Base-by-base conservation (phyloP, 2,329 filamentous ascomycete genomes). In the Ilyonectria mors-panacis region DNA sequence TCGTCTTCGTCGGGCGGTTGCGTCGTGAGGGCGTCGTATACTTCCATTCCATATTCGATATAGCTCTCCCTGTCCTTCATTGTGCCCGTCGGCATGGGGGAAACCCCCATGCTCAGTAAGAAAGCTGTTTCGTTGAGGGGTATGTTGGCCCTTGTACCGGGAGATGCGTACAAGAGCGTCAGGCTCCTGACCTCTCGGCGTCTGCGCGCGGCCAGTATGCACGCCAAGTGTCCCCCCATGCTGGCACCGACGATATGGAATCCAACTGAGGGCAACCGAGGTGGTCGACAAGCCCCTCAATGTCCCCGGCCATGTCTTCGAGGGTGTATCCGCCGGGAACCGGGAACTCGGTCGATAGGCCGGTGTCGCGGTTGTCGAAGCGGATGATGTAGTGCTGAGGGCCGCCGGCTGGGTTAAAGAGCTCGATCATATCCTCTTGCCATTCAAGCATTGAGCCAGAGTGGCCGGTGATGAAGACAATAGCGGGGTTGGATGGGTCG, bases 161-260 rank as follows among this genome's bases (percentile, higher is more conserved):
- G 73, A 15, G 75, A 73, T 1, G 75, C 75, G 10, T 73, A 60
- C 15, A 76, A 12, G 3, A 78, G 70, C 0, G 71, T 70, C 19
- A 79, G 59, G 48, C 76, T 78, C 17, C 59, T 62, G 8, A 70
- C 63, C 2, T 70, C 59, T 1, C 68, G 48, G 0, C 70, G 66
- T 8, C 71, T 70, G 1, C 70, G 68, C 1, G 62, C 51, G 23
- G 77, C 74, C 1, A 75, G 56, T 7, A 70, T 63, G 62, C 71
- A 77, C 4, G 73, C 67, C 5, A 78, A 63, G 0, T 73, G 66
- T 0, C 77, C 76, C 19, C 77, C 76, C 42, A 77, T 67, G 28
- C 77, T 78, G 1, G 62, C 33, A 6, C 75, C 77, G 2, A 78
- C 68, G 1, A 79, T 3, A 35, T 79, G 76, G 9, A 76, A 65